Base-by-base conservation (phyloP, 345 rosid genomes). In the Corchorus olitorius region DNA sequence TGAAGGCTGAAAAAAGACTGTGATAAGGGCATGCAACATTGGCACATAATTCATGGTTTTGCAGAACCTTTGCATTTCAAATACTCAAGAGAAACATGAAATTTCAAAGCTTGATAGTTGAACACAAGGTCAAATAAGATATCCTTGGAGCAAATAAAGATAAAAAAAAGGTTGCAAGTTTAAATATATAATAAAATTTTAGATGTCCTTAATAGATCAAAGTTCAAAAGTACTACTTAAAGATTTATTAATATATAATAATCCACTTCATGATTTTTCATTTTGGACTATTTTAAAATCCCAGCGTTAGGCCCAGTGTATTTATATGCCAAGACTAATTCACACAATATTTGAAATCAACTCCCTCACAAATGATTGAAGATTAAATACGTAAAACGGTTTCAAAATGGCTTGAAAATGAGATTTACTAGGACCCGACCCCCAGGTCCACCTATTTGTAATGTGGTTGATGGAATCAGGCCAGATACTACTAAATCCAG, bases 401-500 rank as follows among this genome's bases (percentile, higher is more conserved):
- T 19, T 13, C 14, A 60, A 60, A 20, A 12, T 45, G 16, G 20
- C 67, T 12, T 59, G 67, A 37, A 16, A 2, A 39, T 4, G 1
- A 37, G 68, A 48, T 64, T 17, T 45, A 63, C 20, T 12, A 11
- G 13, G 13, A 43, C n/a, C 50, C 54, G 20, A 67, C 6, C 72
- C 55, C 72, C 55, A 66, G 16, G 14, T 19, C n/a, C 15, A 13
- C 46, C 22, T 54, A 48, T 67, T 8, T 22, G 0, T 11, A 66
- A 63, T 0, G 16, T 15, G 53, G 37, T 66, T 45, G 37, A 46
- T 13, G 3, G 34, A 7, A 0, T 43, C 34, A 13, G n/a, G 11
- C 16, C 37, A 12, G 37, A 66, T 48, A 41, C 41, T 65, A 48
- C 22, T 54, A 77, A 78, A 14, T 70, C 39, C 13, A 59, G 76